These are phyloP conservation scores for Cryptococcus wingfieldii DNA, from an alignment of 1,284 basidiomycete genomes.

Conservation along the genomic window DNA sequence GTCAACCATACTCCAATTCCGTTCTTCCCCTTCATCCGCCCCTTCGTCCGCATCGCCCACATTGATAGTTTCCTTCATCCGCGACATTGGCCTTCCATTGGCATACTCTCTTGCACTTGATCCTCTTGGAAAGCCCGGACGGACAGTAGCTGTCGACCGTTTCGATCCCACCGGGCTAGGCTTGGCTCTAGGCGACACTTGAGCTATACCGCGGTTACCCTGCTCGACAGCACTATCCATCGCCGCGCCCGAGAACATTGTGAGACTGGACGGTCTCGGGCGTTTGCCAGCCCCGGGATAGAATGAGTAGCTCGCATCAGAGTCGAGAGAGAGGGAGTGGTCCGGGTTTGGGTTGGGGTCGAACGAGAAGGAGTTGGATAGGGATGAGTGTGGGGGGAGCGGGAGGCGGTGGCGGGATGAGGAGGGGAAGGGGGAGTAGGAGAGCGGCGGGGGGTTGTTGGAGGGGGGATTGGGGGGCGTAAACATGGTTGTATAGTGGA, in stretches of 20 bases:
- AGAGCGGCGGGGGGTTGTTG: constrained; percentile 4
- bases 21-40: constrained; percentile 55
- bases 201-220: constrained; percentile 30
- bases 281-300: constrained; percentile 63
- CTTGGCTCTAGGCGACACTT: constrained; percentile 26
- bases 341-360: constrained; percentile 66
- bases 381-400: constrained; percentile 23
- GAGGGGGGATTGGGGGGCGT: constrained; percentile 25
- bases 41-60: constrained; percentile 43
- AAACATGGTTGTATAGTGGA: constrained; percentile 14
- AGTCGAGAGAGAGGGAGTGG: constrained; percentile 51
- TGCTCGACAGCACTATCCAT: constrained; percentile 18
- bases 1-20: constrained; percentile 75
- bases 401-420: constrained; percentile 9
- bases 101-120: constrained; percentile 3
- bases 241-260: constrained; percentile 51
- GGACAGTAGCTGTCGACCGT: background rate
- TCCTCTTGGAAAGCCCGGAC: background rate
- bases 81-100: constrained; percentile 1
- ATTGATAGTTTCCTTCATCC: constrained; percentile 14
- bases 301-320: constrained; percentile 59
- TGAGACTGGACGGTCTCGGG: constrained; percentile 57
- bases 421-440: constrained; percentile 12
- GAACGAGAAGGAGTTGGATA: constrained; percentile 75
- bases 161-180: constrained; percentile 9